Conservation (phyloP, 495 filamentous ascomycete genomes). For the Penicillium robsamsonii region DNA sequence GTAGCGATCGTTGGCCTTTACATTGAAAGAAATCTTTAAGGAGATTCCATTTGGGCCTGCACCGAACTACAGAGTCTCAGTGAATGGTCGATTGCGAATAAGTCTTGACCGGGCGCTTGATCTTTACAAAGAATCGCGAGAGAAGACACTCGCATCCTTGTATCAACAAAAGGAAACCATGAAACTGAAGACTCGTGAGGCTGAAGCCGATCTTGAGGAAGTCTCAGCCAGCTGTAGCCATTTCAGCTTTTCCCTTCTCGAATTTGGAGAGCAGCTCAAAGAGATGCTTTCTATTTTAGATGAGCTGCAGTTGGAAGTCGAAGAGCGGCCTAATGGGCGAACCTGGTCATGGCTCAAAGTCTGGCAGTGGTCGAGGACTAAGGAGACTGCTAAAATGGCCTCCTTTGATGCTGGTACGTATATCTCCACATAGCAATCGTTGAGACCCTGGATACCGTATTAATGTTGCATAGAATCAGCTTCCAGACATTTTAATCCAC, state of each 20-base stretch:
- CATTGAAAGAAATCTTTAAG: conserved; percentile 80
- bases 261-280: conserved; percentile 86
- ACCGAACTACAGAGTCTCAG: conserved; percentile 62
- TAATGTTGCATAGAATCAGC: conserved; percentile 4
- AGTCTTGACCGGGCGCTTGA: conserved; percentile 77
- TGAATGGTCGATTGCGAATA: conserved; percentile 73
- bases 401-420: conserved; percentile 21
- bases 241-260: conserved; percentile 84
- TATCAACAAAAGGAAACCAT: conserved; percentile 74
- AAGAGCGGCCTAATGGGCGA: conserved; percentile 53
- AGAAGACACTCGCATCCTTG: conserved; percentile 69
- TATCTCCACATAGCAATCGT: neutral
- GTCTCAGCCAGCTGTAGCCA: conserved; percentile 94
- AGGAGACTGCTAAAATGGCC: conserved; percentile 19
- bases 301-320: conserved; percentile 68
- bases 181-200: conserved; percentile 59
- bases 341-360: conserved; percentile 88
- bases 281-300: conserved; percentile 79
- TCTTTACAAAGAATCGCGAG: conserved; percentile 71
- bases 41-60: conserved; percentile 75
- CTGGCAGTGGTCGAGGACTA: conserved; percentile 52
- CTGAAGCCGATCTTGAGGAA: conserved; percentile 94
- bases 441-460: neutral
- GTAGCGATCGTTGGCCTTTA: conserved; percentile 84
- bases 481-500: neutral